Evolutionary conservation across 805 yeast species (phyloP).

Genomic region (Schwanniomyces yamadae): DNA sequence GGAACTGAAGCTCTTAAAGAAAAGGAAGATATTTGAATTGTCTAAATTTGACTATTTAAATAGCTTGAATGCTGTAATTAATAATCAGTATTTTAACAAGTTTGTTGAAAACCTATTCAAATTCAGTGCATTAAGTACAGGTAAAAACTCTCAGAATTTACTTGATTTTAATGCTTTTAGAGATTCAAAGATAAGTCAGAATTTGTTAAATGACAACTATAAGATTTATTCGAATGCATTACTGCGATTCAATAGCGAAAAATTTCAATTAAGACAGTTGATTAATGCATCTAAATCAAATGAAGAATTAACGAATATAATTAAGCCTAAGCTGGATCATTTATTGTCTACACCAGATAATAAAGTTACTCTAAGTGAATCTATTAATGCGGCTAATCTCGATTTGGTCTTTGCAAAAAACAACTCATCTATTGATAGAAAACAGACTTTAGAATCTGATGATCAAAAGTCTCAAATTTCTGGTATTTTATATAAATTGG

Average conservation of each 20-base stretch:
- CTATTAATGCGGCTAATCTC: too few species aligned
- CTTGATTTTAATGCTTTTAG: slow-evolving; percentile 11
- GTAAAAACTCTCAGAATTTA: slow-evolving; percentile 10
- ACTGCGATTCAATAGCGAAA: slow-evolving; percentile 41
- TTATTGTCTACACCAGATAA: slow-evolving; percentile 12
- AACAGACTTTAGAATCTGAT: too few species aligned
- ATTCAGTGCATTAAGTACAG: slow-evolving; percentile 23
- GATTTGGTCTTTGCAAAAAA: slow-evolving; percentile 28
- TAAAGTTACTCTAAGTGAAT: slow-evolving; percentile 18
- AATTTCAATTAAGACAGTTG: slow-evolving; percentile 38
- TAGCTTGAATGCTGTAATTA: slow-evolving; percentile 34
- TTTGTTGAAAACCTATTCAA: slow-evolving; percentile 37
- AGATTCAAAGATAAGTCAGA: slow-evolving; percentile 12
- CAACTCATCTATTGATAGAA: neutral
- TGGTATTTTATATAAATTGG: slow-evolving; percentile 57
- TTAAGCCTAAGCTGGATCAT: slow-evolving; percentile 20
- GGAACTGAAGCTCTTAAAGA: slow-evolving; percentile 34
- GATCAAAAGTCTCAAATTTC: slow-evolving; percentile 32
- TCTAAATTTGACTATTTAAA: slow-evolving; percentile 47
- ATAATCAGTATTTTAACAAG: slow-evolving; percentile 41
- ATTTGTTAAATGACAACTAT: slow-evolving; percentile 18
- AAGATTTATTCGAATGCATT: slow-evolving; percentile 32
- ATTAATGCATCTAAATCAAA: slow-evolving; percentile 40
- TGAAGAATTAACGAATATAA: slow-evolving; percentile 36
- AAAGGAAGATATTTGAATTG: slow-evolving; percentile 40